These are phyloP conservation scores for Pulicaria dysenterica DNA, from an alignment of 129 eudicot species.

Conservation along the genomic window DNA sequence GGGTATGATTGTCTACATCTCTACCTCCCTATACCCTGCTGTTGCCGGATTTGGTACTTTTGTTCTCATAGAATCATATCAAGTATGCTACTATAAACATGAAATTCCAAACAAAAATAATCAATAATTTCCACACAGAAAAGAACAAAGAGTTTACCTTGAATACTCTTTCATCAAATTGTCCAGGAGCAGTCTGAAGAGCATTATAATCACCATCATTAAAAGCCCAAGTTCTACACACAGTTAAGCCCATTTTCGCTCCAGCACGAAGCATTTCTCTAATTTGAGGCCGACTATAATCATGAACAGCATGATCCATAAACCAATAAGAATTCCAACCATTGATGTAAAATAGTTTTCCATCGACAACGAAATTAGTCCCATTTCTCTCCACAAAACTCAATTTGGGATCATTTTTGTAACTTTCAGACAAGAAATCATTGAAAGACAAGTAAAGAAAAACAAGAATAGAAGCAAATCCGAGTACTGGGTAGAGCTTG, in stretches of 20 bases:
- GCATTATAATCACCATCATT: constrained; percentile 96
- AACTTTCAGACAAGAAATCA: constrained; percentile 46
- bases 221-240: constrained; percentile 97
- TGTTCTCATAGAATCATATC: too few relatives aligned
- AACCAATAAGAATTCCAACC: constrained; percentile 97
- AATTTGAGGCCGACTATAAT: constrained; percentile 53
- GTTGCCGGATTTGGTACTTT: too few relatives aligned
- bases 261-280: constrained; percentile 70
- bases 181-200: constrained; percentile 86
- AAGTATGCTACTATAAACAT: too few relatives aligned
- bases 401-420: constrained; percentile 34
- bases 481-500: constrained; percentile 63
- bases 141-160: constrained; percentile 49
- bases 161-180: constrained; percentile 75
- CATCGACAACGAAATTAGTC: constrained; percentile 82
- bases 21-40: too few relatives aligned
- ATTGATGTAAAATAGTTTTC: constrained; percentile 61
- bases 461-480: constrained; percentile 62
- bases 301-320: constrained; percentile 87
- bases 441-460: constrained; percentile 77
- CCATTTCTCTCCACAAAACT: constrained; percentile 89
- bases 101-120: background rate
- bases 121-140: background rate
- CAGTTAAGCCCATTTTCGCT: constrained; percentile 94
- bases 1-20: too few relatives aligned